Evolutionary conservation across 352 stramenopile species (phyloP), one percentile per base, ranked within the genome.

Genomic region (Phytophthora idaei): DNA sequence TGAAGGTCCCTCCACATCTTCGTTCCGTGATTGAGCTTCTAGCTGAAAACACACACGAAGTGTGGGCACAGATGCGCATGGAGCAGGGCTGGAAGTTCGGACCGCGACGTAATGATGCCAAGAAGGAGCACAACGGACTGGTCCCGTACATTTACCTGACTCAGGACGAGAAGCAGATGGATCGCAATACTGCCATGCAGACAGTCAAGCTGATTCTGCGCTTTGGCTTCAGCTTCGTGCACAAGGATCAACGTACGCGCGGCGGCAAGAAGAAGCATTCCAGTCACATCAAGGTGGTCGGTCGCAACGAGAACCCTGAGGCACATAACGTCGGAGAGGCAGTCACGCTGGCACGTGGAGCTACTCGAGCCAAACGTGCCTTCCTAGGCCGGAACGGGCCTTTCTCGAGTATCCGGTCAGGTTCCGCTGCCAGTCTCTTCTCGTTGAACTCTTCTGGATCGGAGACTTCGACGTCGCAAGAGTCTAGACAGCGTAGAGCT

Each of bases 61-160:
- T 92, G 53, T 94, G 85, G 85, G 83, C 85, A 9, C 76, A 88
- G 65, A 94, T 91, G 82, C 81, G 85, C 36, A 90, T 94, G 83
- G 71, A 66, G 57, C 83, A 94, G 58, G 83, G 83, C 39, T 94
- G 85, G 85, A 89, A 85, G 63, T 94, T 82, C 48, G 85, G 85
- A 7, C 83, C 83, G 3, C 72, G 77, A 10, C 79, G 83, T 14
- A 71, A 94, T 41, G 85, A 94, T 50, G 54, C 63, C 25, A 91
- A 87, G 69, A 80, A 79, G 51, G 78, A 90, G 58, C 85, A 94
- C 71, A 89, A 92, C 34, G 81, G 81, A 15, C 66, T 93, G 5
- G 85, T 93, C 27, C 85, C 83, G 47, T 93, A 93, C 57, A 87
- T 92, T 63, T 92, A 90, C 61, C 57, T 93, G 21, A 90, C 83